Percentiles rank a stretch among this genome's conserved stretches.
These are phyloP conservation scores for Komagataella kurtzmanii DNA, from an alignment of 805 yeast species.

Conservation along the genomic window DNA sequence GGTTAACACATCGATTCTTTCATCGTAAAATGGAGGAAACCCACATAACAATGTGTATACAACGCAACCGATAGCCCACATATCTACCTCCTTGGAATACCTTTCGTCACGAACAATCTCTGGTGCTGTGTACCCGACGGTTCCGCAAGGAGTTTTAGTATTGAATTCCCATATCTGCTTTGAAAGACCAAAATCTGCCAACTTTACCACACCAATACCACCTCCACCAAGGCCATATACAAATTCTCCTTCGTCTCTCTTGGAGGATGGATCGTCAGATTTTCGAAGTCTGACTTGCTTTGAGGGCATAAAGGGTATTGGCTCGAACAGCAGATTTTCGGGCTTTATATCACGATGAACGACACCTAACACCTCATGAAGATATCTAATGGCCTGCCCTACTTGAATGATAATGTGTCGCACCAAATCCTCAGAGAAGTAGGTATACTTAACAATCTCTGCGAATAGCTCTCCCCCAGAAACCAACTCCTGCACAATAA, in stretches of 20 bases:
- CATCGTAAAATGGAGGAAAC: slow-evolving; percentile 94
- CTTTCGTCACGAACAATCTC: slow-evolving; percentile 91
- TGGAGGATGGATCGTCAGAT: slow-evolving; percentile 56
- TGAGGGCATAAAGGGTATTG: slow-evolving; percentile 38
- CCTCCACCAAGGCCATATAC: slow-evolving; percentile 80
- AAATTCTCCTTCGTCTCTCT: slow-evolving; percentile 83
- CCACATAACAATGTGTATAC: slow-evolving; percentile 89
- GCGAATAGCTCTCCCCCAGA: slow-evolving; percentile 68
- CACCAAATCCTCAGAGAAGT: slow-evolving; percentile 50
- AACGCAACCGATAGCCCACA: slow-evolving; percentile 99
- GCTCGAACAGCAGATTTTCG: slow-evolving; percentile 57
- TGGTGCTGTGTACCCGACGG: slow-evolving; percentile 97
- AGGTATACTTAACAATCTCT: slow-evolving; percentile 53
- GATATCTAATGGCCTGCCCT: slow-evolving; percentile 49
- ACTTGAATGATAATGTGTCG: slow-evolving; percentile 53
- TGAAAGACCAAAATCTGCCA: slow-evolving; percentile 93
- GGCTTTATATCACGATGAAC: slow-evolving; percentile 82
- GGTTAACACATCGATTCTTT: slow-evolving; percentile 58
- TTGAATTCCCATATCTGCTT: slow-evolving; percentile 80
- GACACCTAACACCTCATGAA: slow-evolving; percentile 63
- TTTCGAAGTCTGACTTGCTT: slow-evolving; percentile 25
- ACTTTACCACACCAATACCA: slow-evolving; percentile 75
- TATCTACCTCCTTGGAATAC: slow-evolving; percentile 88
- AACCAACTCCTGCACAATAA: slow-evolving; percentile 61
- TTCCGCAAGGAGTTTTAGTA: slow-evolving; percentile 96